Percentiles rank a stretch among this genome's conserved stretches.
phyloP scores from a whole-genome alignment of 1,284 basidiomycete species.

The Anthracocystis panici-leucophaei region DNA sequence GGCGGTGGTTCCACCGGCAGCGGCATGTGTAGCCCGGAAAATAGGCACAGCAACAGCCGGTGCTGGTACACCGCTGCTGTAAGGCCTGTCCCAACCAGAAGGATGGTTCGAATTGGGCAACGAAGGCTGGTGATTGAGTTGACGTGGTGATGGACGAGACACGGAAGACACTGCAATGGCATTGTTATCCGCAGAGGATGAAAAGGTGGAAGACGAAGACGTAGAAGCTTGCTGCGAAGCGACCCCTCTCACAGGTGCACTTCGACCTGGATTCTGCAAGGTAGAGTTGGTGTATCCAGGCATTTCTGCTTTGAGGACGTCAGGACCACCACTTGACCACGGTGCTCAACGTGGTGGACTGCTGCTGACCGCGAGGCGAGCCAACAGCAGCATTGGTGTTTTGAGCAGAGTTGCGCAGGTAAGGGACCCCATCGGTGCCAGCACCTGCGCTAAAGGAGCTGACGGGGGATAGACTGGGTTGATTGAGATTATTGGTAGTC shows the following conservation, averaged over 20 bases:
- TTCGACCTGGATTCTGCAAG: constrained; percentile 57
- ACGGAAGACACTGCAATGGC: constrained; percentile 1
- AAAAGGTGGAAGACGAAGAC: constrained; percentile 4
- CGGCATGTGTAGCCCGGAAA: constrained; percentile 29
- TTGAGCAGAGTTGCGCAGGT: constrained; percentile 25
- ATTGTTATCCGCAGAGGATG: neutral
- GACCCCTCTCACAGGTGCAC: constrained; percentile 63
- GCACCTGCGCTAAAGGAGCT: constrained; percentile 45
- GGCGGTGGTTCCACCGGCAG: constrained; percentile 7
- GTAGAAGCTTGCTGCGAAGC: constrained; percentile 50
- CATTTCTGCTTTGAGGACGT: constrained; percentile 61
- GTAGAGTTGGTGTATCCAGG: constrained; percentile 43
- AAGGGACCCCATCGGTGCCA: constrained; percentile 53
- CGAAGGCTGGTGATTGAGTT: constrained; percentile 3
- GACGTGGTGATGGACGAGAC: constrained; percentile 1
- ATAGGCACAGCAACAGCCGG: constrained; percentile 50
- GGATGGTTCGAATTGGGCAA: constrained; percentile 16
- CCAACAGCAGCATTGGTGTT: constrained; percentile 24
- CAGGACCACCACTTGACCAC: constrained; percentile 63
- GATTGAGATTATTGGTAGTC: constrained; percentile 50
- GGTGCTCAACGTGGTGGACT: constrained; percentile 55
- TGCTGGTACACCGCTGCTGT: constrained; percentile 51
- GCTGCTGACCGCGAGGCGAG: constrained; percentile 44
- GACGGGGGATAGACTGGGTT: constrained; percentile 55
- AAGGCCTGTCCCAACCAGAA: constrained; percentile 32